Evolutionary conservation across 2,329 filamentous ascomycete species (phyloP).

Genomic region (Monosporascus sp.): DNA sequence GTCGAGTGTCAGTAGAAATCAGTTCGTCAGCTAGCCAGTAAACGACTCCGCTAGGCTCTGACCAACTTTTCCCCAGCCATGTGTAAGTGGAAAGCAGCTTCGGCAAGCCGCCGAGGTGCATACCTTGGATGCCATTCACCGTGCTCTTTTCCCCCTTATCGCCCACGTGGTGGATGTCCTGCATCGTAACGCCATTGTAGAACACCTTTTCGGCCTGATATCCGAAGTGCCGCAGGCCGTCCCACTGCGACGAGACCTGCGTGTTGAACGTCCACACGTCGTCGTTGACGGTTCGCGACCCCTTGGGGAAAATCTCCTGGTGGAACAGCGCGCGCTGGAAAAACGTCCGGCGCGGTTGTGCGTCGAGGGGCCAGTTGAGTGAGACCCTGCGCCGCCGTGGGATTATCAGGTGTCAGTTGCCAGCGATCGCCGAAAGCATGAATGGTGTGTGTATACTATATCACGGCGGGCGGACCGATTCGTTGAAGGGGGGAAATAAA

Average conservation of each 20-base stretch:
- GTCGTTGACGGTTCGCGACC: conserved; percentile 50
- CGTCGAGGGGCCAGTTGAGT: conserved; percentile 55
- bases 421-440: background rate
- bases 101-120: background rate
- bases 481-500: no score
- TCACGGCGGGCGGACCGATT: background rate
- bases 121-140: conserved; percentile 36
- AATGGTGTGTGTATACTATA: background rate
- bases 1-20: conserved; percentile 2
- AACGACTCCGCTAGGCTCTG: no score
- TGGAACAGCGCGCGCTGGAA: conserved; percentile 52
- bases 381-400: conserved; percentile 37
- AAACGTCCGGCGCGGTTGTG: conserved; percentile 45
- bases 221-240: conserved; percentile 46
- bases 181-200: conserved; percentile 32
- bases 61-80: background rate
- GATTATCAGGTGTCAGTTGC: background rate
- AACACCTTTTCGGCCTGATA: conserved; percentile 39
- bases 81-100: background rate
- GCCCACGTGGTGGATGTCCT: conserved; percentile 32
- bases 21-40: no score
- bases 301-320: conserved; percentile 46
- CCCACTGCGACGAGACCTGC: conserved; percentile 54
- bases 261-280: conserved; percentile 55
- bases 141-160: conserved; percentile 24